Conservation (phyloP, 2,329 filamentous ascomycete genomes). For the Beauveria brongniartii region DNA sequence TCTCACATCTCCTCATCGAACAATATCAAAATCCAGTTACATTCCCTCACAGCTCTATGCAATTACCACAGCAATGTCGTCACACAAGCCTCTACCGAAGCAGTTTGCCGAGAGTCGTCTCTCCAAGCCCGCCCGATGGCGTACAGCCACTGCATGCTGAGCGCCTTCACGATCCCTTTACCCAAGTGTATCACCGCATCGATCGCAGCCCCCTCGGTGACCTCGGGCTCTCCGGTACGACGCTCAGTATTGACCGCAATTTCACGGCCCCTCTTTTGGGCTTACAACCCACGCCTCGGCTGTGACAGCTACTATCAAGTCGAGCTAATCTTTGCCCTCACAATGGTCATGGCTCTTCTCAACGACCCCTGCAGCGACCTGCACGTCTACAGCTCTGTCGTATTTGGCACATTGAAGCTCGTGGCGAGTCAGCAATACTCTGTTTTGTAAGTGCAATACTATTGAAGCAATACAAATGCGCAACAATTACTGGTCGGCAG, state of each 20-base stretch:
- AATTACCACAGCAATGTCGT: not conserved
- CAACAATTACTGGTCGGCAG: not conserved
- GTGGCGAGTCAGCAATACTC: not conserved
- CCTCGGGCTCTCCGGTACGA: constrained; percentile 5
- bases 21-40: too few species aligned
- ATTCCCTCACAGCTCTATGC: not conserved
- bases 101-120: not conserved
- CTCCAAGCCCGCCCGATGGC: not conserved
- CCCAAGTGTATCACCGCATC: not conserved
- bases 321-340: constrained; percentile 5
- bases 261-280: constrained; percentile 6
- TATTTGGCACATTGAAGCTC: constrained; percentile 10
- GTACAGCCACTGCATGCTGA: constrained; percentile 3
- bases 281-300: constrained; percentile 8
- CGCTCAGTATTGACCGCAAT: constrained; percentile 6
- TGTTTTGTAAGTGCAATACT: not conserved
- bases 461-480: not conserved
- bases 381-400: constrained; percentile 10
- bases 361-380: constrained; percentile 11
- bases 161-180: constrained; percentile 6
- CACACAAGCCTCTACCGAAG: not conserved
- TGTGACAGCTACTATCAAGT: constrained; percentile 6
- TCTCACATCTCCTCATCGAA: not conserved
- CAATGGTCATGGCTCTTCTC: constrained; percentile 7
- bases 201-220: constrained; percentile 11